Evolutionary conservation across 257 asterid species (phyloP).

Genomic region (Fraxinus quadrangulata): DNA sequence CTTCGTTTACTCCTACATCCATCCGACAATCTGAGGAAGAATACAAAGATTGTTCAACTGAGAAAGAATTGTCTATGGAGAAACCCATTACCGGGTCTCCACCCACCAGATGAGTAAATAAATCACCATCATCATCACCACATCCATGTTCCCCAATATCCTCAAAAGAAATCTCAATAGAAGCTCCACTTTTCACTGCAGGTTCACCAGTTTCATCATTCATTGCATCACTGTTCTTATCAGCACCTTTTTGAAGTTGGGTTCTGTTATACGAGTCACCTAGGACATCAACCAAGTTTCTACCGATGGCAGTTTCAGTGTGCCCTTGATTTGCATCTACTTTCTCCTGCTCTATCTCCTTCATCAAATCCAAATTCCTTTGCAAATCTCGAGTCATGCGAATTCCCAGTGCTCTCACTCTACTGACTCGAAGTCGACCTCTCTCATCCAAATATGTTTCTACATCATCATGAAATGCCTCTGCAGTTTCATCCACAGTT

Average conservation of each 20-base stretch:
- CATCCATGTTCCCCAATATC: slow-evolving; percentile 38
- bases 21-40: slow-evolving; percentile 64
- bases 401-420: slow-evolving; percentile 87
- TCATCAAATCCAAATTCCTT: slow-evolving; percentile 92
- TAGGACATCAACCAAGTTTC: slow-evolving; percentile 32
- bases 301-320: slow-evolving; percentile 23
- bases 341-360: slow-evolving; percentile 67
- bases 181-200: slow-evolving; percentile 40
- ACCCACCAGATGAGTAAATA: slow-evolving; percentile 73
- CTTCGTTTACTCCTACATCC: slow-evolving; percentile 47
- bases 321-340: slow-evolving; percentile 27
- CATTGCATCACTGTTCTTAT: slow-evolving; percentile 31
- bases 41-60: slow-evolving; percentile 37
- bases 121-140: slow-evolving; percentile 56
- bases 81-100: slow-evolving; percentile 55
- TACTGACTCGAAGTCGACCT: slow-evolving; percentile 82
- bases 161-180: slow-evolving; percentile 85
- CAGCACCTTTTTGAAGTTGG: slow-evolving; percentile 35
- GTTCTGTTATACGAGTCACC: slow-evolving; percentile 29
- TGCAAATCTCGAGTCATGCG: slow-evolving; percentile 97
- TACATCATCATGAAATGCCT: slow-evolving; percentile 56
- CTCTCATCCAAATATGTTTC: slow-evolving; percentile 91
- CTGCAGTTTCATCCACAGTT: slow-evolving; percentile 48
- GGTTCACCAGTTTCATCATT: slow-evolving; percentile 32
- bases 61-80: slow-evolving; percentile 41